These are phyloP conservation scores for Colletotrichum musae DNA, from an alignment of 2,329 filamentous ascomycete species.

Conservation along the genomic window DNA sequence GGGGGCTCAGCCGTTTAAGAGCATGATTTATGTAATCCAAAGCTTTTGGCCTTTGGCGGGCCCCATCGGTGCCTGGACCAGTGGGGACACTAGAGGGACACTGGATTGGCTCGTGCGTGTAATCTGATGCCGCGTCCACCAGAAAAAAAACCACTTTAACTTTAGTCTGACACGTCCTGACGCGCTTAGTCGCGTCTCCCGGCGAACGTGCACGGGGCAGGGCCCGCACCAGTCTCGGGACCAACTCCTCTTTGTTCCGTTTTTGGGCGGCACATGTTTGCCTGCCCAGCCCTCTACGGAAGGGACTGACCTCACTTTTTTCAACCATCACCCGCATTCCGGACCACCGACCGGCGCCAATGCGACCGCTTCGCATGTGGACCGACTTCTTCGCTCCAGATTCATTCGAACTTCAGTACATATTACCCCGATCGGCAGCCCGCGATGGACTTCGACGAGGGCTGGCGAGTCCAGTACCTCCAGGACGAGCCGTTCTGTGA, in stretches of 20 bases:
- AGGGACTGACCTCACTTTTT: conserved; percentile 19
- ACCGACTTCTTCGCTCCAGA: background rate
- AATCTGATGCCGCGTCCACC: background rate
- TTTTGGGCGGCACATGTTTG: conserved; percentile 23
- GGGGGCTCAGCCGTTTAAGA: background rate
- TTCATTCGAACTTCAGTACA: background rate
- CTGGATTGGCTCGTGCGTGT: too few species aligned
- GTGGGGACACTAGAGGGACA: too few species aligned
- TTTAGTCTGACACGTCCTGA: conserved; percentile 18
- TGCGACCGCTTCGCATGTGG: conserved; percentile 20
- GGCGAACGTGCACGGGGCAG: conserved; percentile 38
- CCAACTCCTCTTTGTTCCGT: conserved; percentile 20
- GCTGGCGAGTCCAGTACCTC: conserved; percentile 29
- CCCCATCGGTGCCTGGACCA: too few species aligned
- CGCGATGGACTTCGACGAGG: conserved; percentile 20
- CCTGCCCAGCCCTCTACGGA: background rate
- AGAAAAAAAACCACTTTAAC: conserved; percentile 31
- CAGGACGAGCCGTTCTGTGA: conserved; percentile 59
- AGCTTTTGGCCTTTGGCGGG: background rate
- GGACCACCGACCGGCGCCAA: conserved; percentile 29
- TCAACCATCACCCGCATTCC: conserved; percentile 21
- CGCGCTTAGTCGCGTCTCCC: conserved; percentile 40
- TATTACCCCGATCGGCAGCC: background rate
- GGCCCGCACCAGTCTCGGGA: conserved; percentile 15
- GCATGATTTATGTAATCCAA: background rate